These are phyloP conservation scores for Colletotrichum agaves DNA, from an alignment of 2,329 filamentous ascomycete genomes.

Conservation along the genomic window DNA sequence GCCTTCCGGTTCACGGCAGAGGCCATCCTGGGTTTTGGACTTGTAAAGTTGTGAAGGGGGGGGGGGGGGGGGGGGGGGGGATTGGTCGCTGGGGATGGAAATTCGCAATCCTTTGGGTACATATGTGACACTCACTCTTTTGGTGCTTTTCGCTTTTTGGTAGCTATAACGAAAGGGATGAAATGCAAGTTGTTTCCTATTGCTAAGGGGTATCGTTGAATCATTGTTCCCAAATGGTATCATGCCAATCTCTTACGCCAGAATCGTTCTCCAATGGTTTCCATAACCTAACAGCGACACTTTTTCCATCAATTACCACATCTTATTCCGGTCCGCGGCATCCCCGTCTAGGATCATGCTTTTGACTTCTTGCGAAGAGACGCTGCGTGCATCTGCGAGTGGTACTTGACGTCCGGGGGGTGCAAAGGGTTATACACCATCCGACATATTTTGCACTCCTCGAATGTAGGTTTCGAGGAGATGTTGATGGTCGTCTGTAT, in stretches of 20 bases:
- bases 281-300: too few species aligned
- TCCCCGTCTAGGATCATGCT: not conserved
- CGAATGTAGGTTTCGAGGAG: conserved; percentile 53
- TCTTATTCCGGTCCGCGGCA: not conserved
- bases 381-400: conserved; percentile 49
- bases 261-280: not conserved
- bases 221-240: conserved; percentile 8
- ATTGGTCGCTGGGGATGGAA: not conserved
- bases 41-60: too few species aligned
- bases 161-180: not conserved
- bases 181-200: not conserved
- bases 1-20: too few species aligned
- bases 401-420: conserved; percentile 56
- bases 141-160: not conserved
- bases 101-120: not conserved
- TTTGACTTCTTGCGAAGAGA: conserved; percentile 2
- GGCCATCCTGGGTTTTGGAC: too few species aligned
- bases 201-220: conserved; percentile 28
- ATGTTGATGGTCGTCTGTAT: conserved; percentile 58
- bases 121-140: conserved; percentile 6
- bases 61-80: too few species aligned
- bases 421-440: conserved; percentile 57
- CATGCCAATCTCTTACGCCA: not conserved
- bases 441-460: conserved; percentile 55
- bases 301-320: not conserved